Evolutionary conservation across 2,329 filamentous ascomycete species (phyloP), one percentile per base, ranked within the genome.

Genomic region (Alternaria brassicicola): DNA sequence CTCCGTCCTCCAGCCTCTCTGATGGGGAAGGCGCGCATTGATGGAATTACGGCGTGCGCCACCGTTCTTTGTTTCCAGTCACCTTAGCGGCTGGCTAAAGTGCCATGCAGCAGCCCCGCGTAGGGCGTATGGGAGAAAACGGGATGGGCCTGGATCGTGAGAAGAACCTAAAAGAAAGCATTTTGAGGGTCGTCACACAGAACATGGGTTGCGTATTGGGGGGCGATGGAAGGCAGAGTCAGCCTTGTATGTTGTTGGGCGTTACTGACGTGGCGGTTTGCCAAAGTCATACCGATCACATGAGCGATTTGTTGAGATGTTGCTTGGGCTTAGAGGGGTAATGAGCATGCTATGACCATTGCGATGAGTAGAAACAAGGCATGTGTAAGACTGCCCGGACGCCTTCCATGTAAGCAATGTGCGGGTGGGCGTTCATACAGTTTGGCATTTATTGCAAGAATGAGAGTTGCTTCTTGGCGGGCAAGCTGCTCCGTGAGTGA

Each of bases 41-140:
- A 17, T 13, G 13, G 31, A 38, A 17, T 25, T 17, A 15, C 19
- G 5, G 36, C 15, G 19, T 23, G 19, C 47, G 47, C 47, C 33
- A 49, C 31, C 31, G 21, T 1, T 48, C 52, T 54, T 54, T 48
- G 52, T 48, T 54, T 26, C 26, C 38, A 33, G 46, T 28, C 42
- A 55, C n/a, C 12, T 17, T 21, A 55, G 52, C 45, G 52, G 52
- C 52, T 55, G 45, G 52, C 19, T 55, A 55, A 55, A 55, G 21
- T 41, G 23, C 21, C 36, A 13, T 50, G 52, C 52, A 50, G 43
- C 3, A 19, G 45, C 21, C 45, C 45, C 36, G 45, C 52, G 43
- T 41, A 21, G 17, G 45, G 38, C n/a, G 28, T 41, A 49, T 42
- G 52, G 50, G 35, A 55, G 45, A 55, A 33, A 50, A 45, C 42